Evolutionary conservation across 2,329 filamentous ascomycete species (phyloP), one percentile per base, ranked within the genome.

Genomic region (Penicillium sp.): DNA sequence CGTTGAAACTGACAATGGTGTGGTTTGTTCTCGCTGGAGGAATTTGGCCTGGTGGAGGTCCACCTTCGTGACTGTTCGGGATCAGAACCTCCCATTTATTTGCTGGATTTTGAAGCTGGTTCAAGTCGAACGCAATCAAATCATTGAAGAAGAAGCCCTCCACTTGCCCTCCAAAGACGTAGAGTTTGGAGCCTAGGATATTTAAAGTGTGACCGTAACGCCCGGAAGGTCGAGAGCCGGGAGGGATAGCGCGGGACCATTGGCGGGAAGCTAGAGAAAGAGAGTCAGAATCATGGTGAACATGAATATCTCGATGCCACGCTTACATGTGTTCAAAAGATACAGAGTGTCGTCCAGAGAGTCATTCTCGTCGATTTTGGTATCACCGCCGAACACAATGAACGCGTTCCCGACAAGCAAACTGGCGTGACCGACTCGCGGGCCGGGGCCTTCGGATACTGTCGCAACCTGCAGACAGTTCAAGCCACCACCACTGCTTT

Each of bases 71-170:
- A 43, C 83, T 88, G 70, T 89, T 93, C 54, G 86, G 83, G 27
- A 96, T 84, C n/a, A 99, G 81, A 61, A 96, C 86, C 66, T 99
- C 94, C 94, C 94, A 99, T 63, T 90, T 87, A 71, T 97, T 97
- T 55, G 88, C 87, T 12, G 93, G 88, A 73, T 90, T 91, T 74
- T 97, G 94, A 17, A 99, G 80, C 58, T 94, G 91, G 70, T 99
- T 99, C 53, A 99, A 79, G 71, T 99, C 96, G 69, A 99, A 99
- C 10, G 93, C 92, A 33, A 96, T 86, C 17, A 99, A 80, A 69
- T 99, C 94, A 68, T 99, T 99, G 86, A 99, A 97, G 71, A 99
- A 99, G 71, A 89, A 93, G 5, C 93, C 94, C 73, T 99, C 94
- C 1, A 97, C 93, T 70, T 99, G 94, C 50, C 94, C 94, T 72